These are phyloP conservation scores for Candida pini DNA, from an alignment of 805 yeast genomes.

Conservation along the genomic window DNA sequence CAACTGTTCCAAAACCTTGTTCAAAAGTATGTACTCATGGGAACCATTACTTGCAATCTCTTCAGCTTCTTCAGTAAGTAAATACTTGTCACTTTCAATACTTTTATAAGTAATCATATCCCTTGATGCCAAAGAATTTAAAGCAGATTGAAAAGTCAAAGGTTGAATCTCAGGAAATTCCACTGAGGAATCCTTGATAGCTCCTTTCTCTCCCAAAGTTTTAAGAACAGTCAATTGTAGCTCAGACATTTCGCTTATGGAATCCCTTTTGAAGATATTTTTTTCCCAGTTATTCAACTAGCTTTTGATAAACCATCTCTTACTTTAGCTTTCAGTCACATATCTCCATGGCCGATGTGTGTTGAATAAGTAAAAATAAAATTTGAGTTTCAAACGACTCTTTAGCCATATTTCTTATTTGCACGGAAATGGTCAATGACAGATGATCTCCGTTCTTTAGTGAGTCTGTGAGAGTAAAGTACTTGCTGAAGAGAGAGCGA, in stretches of 20 bases:
- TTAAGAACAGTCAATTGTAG: conserved; percentile 60
- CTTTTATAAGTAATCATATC: conserved; percentile 70
- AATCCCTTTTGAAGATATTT: background rate
- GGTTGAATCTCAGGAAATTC: conserved; percentile 64
- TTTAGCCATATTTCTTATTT: no score
- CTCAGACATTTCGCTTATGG: conserved; percentile 49
- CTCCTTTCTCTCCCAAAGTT: conserved; percentile 55
- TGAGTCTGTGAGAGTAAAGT: no score
- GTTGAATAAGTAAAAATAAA: no score
- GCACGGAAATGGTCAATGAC: no score
- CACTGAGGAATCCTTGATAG: conserved; percentile 62
- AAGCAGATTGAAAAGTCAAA: conserved; percentile 68
- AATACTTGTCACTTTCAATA: conserved; percentile 71
- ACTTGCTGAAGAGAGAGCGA: no score
- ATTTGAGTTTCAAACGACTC: no score
- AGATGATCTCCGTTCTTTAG: no score
- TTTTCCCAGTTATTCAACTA: no score
- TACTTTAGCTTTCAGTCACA: no score
- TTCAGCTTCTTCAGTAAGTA: conserved; percentile 73
- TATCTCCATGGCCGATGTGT: no score
- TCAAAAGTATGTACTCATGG: conserved; percentile 78
- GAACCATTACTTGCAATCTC: conserved; percentile 79
- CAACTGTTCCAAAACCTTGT: conserved; percentile 64
- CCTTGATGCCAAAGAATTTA: conserved; percentile 80
- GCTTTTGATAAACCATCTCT: no score